Evolutionary conservation across 1,284 basidiomycete genomes (phyloP), one percentile per base, ranked within the genome.

Genomic region (Irpex lacteus): DNA sequence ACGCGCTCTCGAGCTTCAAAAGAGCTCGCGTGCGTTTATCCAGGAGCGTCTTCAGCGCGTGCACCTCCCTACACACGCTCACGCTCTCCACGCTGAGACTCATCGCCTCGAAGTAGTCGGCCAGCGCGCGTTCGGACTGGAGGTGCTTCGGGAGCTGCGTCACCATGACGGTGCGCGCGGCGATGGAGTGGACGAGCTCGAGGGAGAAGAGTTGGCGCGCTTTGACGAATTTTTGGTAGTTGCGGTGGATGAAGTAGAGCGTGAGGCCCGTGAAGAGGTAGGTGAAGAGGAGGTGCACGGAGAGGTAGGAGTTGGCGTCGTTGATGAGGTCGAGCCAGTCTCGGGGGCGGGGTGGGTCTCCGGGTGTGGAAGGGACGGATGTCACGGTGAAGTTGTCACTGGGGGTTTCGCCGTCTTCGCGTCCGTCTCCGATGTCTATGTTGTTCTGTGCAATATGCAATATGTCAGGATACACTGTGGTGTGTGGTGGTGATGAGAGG

Each of bases 51-150:
- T 91, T 89, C 55, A 99, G 77, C 2, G 85, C 84, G 2, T 85
- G 87, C 0, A 97, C 90, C 67, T 97, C 92, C 59, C 96, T 81
- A 65, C 91, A 93, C 2, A 98, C 83, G n/a, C 86, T 93, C 21
- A 98, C 94, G 71, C 92, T 94, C 77, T 96, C 95, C 5, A 97
- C 95, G 47, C 81, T 82, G 38, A 95, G 77, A 3, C 81, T 84
- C 85, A 94, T 90, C 61, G 86, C 85, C 74, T 98, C 96, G 75
- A 98, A 98, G 77, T 98, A 98, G 67, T 96, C 93, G 0, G 95
- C 94, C 13, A 99, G 80, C 0, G 92, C 84, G 7, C 90, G 86
- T 72, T 98, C 96, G 7, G 90, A 88, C 64, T 90, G 88, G 0
- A 99, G 82, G 68, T 97, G 91, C 3, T 78, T 77, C 0, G 97